Percentiles rank a stretch among this genome's conserved stretches.
These are phyloP conservation scores for Pharnaceum exiguum DNA, from an alignment of 148 eudicot genomes.

Conservation along the genomic window DNA sequence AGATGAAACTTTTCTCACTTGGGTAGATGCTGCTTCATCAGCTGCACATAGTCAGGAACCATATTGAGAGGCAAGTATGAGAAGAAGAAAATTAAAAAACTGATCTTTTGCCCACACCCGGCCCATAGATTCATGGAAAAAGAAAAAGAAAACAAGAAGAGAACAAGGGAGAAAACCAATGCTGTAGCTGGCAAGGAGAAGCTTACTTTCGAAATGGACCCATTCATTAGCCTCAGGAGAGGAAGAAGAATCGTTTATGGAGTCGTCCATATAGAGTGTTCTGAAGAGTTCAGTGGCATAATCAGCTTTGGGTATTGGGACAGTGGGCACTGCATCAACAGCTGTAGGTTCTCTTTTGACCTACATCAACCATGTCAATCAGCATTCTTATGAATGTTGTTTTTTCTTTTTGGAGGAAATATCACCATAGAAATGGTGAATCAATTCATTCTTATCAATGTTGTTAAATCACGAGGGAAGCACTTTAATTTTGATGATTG, in stretches of 20 bases:
- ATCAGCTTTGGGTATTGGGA: slow-evolving; percentile 32
- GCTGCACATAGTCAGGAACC: slow-evolving; percentile 23
- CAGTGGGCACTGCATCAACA: slow-evolving; percentile 9
- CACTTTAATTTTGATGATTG: too few relatives aligned
- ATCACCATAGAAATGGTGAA: too few relatives aligned
- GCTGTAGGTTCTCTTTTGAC: slow-evolving; percentile 12
- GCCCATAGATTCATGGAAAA: too few relatives aligned
- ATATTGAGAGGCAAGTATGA: background rate
- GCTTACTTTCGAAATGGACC: slow-evolving; percentile 42
- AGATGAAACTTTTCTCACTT: slow-evolving; percentile 12
- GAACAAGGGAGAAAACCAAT: too few relatives aligned
- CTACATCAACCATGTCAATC: slow-evolving; percentile 9
- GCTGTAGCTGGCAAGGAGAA: too few relatives aligned
- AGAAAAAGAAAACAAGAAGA: too few relatives aligned
- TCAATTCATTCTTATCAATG: too few relatives aligned
- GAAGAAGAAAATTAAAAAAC: background rate
- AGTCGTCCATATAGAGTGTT: slow-evolving; percentile 32
- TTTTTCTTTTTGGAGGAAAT: too few relatives aligned
- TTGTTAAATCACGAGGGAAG: too few relatives aligned
- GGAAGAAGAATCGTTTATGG: slow-evolving; percentile 23
- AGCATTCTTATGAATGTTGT: background rate
- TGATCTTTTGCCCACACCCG: background rate
- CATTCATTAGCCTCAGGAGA: slow-evolving; percentile 20
- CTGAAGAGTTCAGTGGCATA: slow-evolving; percentile 50
- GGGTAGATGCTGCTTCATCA: slow-evolving; percentile 16